Evolutionary conservation across 768 basidiomycete species (phyloP).

Genomic region (Macrolepiota albuminosa): DNA sequence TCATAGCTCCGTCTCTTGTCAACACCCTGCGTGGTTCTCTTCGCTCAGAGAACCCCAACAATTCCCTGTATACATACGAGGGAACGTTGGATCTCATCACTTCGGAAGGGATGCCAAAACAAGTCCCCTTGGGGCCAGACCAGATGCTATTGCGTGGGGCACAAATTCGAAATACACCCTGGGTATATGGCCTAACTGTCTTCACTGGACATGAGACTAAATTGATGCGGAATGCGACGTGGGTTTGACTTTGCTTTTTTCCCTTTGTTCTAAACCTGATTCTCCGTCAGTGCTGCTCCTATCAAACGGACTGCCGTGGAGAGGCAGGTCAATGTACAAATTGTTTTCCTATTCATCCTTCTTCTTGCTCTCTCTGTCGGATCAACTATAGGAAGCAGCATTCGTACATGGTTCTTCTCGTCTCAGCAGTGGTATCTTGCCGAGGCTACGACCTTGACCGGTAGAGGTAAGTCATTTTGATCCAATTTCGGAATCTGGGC

Average conservation of each 20-base stretch:
- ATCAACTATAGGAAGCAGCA: slow-evolving; percentile 88
- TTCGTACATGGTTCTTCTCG: slow-evolving; percentile 88
- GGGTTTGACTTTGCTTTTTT: slow-evolving; percentile 26
- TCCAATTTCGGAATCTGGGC: not conserved
- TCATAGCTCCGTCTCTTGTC: slow-evolving; percentile 77
- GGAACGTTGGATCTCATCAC: slow-evolving; percentile 66
- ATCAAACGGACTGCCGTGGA: slow-evolving; percentile 97
- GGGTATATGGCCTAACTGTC: slow-evolving; percentile 92
- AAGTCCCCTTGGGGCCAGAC: slow-evolving; percentile 90
- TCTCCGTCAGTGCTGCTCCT: slow-evolving; percentile 72
- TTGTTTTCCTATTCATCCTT: slow-evolving; percentile 89
- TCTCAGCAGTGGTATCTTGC: slow-evolving; percentile 88
- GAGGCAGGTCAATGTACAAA: slow-evolving; percentile 92
- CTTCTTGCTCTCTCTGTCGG: slow-evolving; percentile 85
- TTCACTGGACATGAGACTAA: slow-evolving; percentile 99
- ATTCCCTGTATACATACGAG: slow-evolving; percentile 95
- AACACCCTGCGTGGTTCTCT: slow-evolving; percentile 74
- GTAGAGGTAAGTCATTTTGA: slow-evolving; percentile 48
- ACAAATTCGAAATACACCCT: slow-evolving; percentile 92
- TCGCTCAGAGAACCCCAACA: slow-evolving; percentile 95
- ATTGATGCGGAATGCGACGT: slow-evolving; percentile 97
- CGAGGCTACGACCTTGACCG: slow-evolving; percentile 52
- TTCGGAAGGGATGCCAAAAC: slow-evolving; percentile 56
- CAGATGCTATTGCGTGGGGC: slow-evolving; percentile 93
- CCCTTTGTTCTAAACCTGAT: not conserved